Evolutionary conservation across 352 stramenopile species (phyloP).

Genomic region (Globisporangium canariense): DNA sequence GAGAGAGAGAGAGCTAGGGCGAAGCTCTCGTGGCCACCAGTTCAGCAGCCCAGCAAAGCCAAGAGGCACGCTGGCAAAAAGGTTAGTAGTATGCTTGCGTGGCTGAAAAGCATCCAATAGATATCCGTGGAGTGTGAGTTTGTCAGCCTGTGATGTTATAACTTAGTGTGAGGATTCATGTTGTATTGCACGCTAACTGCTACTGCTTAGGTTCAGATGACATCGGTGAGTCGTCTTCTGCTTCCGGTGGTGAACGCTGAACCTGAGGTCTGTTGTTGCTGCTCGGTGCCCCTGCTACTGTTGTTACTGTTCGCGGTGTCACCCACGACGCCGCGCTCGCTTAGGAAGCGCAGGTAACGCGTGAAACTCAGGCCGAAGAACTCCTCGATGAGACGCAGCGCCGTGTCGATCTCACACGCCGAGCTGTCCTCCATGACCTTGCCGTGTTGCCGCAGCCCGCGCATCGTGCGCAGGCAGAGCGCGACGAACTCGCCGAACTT

Average conservation of each 20-base stretch:
- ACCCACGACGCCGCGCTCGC: constrained; percentile 54
- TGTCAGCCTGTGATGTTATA: not conserved
- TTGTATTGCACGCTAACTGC: not conserved
- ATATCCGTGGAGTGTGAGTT: not conserved
- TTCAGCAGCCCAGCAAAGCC: too few species aligned
- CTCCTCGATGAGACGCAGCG: constrained; percentile 58
- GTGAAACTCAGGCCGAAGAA: constrained; percentile 71
- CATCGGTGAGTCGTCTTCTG: constrained; percentile 3
- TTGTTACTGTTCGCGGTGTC: constrained; percentile 16
- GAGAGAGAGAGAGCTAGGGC: not conserved
- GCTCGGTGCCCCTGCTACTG: constrained; percentile 8
- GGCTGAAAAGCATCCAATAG: constrained; percentile 1
- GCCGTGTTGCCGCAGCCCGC: constrained; percentile 63
- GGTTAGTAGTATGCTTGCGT: constrained; percentile 1
- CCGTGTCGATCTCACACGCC: constrained; percentile 51
- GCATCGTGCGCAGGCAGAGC: constrained; percentile 45
- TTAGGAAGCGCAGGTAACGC: constrained; percentile 59
- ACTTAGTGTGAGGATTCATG: not conserved
- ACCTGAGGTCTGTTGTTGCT: not conserved
- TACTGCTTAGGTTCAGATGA: not conserved
- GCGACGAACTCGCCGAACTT: constrained; percentile 56
- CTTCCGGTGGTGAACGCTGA: not conserved
- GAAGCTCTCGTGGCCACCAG: not conserved
- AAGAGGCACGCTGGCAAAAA: not conserved
- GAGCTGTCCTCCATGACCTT: constrained; percentile 44